Base-by-base conservation (phyloP, 129 eudicot genomes). In the Helichrysum umbraculigerum region DNA sequence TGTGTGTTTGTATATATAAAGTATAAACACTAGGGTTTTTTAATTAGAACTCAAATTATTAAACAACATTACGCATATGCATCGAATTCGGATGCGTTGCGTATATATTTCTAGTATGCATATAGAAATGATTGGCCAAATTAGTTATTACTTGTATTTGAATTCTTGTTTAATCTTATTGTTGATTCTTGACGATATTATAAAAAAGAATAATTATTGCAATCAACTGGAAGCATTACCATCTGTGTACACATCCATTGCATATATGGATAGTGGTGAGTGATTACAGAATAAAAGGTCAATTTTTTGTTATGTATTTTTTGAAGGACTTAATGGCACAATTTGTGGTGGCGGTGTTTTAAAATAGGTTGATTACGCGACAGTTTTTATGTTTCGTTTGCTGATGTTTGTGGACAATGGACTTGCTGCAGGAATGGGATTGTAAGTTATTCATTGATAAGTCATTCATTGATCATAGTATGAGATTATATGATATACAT, bases 371-470 rank as follows among this genome's bases (percentile, higher is more conserved):
- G 98, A 92, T 74, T 92, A 92, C 64, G 82, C 94, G 0, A 62
- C 96, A 1, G 94, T 92, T 76, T 90, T 92, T 73, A 74, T 92
- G 74, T 90, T 92, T 66, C 96, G 98, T 70, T 86, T 92, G 70
- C 68, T 92, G 94, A 92, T 92, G 98, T 92, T 92, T 81, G 86
- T 92, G 72, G 98, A 92, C 72, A 92, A 92, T 73, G 98, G 96
- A 7, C 86, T 92, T 72, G 94, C 98, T 79, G 78, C 93, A 10
- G 98, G 98, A 83, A 88, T 92, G 96, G 98, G 98, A 90, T 79
- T 88, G 98, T 92, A 90, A 92, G 96, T 54, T 11, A 19, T 28
- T 11, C 64, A 0, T 66, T 28, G 20, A 16, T 62, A n/a, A n/a
- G 96, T 54, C 17, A 19, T 28, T 11, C 64, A 0, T 66, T 28